Conservation (phyloP, 306 rosid species). For the Sicyos baderoa region DNA sequence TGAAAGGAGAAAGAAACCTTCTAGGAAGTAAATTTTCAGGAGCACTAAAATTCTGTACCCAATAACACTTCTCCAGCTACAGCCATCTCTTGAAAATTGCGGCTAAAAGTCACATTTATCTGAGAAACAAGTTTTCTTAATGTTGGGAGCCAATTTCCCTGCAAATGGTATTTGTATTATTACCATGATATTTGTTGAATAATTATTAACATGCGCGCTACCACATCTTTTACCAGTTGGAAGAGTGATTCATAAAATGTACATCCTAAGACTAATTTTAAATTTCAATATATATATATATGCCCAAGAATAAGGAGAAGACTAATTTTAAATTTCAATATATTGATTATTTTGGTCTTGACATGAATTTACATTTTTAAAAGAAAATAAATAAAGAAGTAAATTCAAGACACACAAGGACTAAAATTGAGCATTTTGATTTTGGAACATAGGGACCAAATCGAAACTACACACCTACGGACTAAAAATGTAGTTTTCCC, state of each 20-base stretch:
- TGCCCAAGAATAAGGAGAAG: too few species aligned
- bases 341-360: too few species aligned
- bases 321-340: too few species aligned
- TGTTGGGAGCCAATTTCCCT: constrained; percentile 87
- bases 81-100: constrained; percentile 92
- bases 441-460: too few species aligned
- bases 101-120: constrained; percentile 80
- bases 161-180: constrained; percentile 20
- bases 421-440: too few species aligned
- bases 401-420: too few species aligned
- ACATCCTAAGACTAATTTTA: too few species aligned
- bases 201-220: background rate
- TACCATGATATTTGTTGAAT: constrained; percentile 1
- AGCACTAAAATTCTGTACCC: constrained; percentile 35
- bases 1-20: constrained; percentile 12
- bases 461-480: too few species aligned
- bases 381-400: too few species aligned
- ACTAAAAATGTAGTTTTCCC: too few species aligned
- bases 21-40: constrained; percentile 10
- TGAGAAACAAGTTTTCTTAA: constrained; percentile 72
- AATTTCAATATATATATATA: too few species aligned
- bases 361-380: too few species aligned
- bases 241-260: background rate
- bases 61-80: constrained; percentile 96
- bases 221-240: background rate